Evolutionary conservation across 345 rosid species (phyloP), one percentile per base, ranked within the genome.

Genomic region (Bruguiera gymnorhiza): DNA sequence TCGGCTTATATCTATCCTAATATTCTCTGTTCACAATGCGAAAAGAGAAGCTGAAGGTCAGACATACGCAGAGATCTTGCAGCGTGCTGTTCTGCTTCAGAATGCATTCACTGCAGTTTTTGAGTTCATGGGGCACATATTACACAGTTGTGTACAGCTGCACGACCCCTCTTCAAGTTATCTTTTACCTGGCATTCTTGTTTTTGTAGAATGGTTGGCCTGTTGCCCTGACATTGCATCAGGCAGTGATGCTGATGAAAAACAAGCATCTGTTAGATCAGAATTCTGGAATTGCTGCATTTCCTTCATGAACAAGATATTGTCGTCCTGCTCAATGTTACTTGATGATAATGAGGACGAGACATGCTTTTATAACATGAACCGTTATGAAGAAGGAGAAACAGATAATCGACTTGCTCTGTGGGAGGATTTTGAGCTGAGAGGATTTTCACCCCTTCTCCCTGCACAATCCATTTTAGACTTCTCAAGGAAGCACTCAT

Each of bases 151-250:
- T 58, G 85, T 68, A 27, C 87, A 86, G 67, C 82, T 92, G 63
- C 68, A 10, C 32, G 97, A 92, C 81, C 86, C 85, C 75, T 86
- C 91, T 31, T 83, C 91, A 51, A 95, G 96, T 84, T 89, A 78
- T 62, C 82, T 89, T 50, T 71, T 95, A 69, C 94, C 99, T 68
- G 92, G 97, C 39, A 78, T 90, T 70, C 77, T 95, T 57, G 91
- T 95, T 65, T 92, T 90, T 76, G 80, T 92, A 60, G 99, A 95
- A 76, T 95, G 99, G 98, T 75, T 92, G 82, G 98, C 98, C 50
- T 92, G 91, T 73, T 87, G 70, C 76, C 92, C 98, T 30, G 98
- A 90, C 68, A 63, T 89, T 71, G 94, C 91, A 52, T 54, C 80
- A 8, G 89, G 86, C 60, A 82, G 78, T 67, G 96, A 89, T 67